Conservation (phyloP, 116 monocot species). For the Trichopus zeylanicus region DNA sequence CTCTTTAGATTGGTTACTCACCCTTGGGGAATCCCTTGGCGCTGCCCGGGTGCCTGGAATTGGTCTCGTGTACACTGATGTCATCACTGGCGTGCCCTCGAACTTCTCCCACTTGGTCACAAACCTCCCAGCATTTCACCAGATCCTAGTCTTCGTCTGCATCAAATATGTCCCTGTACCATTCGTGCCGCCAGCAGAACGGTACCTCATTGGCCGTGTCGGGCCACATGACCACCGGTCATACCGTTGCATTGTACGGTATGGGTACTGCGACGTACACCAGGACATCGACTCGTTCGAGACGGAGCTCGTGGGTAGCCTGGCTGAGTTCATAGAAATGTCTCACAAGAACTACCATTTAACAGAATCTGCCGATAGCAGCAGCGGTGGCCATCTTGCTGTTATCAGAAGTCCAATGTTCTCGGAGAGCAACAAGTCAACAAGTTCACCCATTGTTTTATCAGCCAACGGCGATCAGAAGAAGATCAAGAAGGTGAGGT, state of each 20-base stretch:
- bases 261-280: conserved; percentile 54
- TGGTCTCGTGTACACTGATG: conserved; percentile 65
- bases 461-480: neutral
- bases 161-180: conserved; percentile 55
- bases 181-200: conserved; percentile 36
- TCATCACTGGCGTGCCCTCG: conserved; percentile 45
- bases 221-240: conserved; percentile 34
- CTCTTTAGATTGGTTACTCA: conserved; percentile 53
- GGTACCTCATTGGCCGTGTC: conserved; percentile 53
- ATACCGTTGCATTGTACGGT: conserved; percentile 59
- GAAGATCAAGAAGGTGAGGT: conserved; percentile 32
- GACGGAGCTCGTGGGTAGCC: conserved; percentile 33
- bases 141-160: conserved; percentile 50
- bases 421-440: neutral
- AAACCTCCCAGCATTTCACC: conserved; percentile 62
- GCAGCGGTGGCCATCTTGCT: conserved; percentile 7
- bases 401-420: conserved; percentile 8
- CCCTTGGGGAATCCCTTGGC: conserved; percentile 43
- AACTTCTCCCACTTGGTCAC: conserved; percentile 63
- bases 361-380: no score
- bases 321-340: conserved; percentile 22
- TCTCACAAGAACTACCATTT: no score
- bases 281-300: conserved; percentile 54
- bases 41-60: conserved; percentile 55
- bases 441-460: neutral